Base-by-base conservation (phyloP, 2,329 filamentous ascomycete genomes). In the Myriangium duriaei region DNA sequence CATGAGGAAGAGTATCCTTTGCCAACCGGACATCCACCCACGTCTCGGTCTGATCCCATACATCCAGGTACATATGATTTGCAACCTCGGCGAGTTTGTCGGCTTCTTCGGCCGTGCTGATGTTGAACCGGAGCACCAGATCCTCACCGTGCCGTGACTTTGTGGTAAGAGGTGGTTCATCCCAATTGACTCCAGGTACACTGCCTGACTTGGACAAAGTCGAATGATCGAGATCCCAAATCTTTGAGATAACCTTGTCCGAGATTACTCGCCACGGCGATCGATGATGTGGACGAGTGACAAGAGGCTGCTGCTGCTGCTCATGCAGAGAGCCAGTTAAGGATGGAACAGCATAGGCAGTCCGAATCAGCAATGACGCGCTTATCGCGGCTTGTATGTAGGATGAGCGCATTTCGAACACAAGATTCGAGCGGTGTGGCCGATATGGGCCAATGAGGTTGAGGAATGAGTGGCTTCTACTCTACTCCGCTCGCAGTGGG, bases 111-210 rank as follows among this genome's bases (percentile, higher is more conserved):
- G 68, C 59, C 16, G 72, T 76, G 44, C 71, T 77, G 39, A 95
- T 64, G 51, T 81, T 84, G 68, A 96, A 95, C 28, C 91, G 78
- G 45, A 96, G 64, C 11, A 98, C 85, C n/a, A 94, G 69, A 58
- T 95, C 79, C 45, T 80, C 74, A 44, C 76, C 74, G 56, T 94
- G 94, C 42, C 65, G 38, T 11, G 54, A 49, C 14, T 49, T 43
- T 7, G 21, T 37, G 12, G 36, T 18, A 14, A 39, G 36, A 13
- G 36, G 36, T 16, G 36, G 36, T 11, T 26, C 17, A 10, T 33
- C 28, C 28, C 33, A 30, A 11, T 11, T 19, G 11, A 35, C 32
- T 11, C 28, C 33, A 12, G 10, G n/a, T 15, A 11, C 11, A 13
- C 18, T 26, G n/a, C 32, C 17, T n/a, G 32, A 11, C 18, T 26